Conservation (phyloP, 805 yeast species). For the Sungouiozyma intestinalis region DNA sequence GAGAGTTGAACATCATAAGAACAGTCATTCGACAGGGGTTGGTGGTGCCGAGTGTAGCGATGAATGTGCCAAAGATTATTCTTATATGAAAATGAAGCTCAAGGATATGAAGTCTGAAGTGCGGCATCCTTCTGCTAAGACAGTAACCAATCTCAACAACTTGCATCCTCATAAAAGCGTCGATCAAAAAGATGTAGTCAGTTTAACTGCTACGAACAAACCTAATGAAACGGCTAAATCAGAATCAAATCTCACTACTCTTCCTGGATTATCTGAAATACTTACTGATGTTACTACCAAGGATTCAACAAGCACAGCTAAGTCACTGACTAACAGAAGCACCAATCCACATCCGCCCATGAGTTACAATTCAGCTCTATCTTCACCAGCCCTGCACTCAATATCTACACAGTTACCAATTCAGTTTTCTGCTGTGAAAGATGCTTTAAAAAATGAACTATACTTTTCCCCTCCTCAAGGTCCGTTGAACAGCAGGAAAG, state of each 20-base stretch:
- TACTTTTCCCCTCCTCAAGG: neutral
- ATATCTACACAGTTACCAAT: neutral
- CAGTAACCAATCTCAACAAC: neutral
- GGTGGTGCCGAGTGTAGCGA: neutral
- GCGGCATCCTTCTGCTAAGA: neutral
- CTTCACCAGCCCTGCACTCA: constrained; percentile 7
- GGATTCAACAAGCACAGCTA: neutral
- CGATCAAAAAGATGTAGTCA: neutral
- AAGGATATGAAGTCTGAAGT: neutral
- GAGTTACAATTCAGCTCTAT: constrained; percentile 3
- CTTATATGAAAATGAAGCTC: neutral
- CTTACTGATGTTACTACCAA: neutral
- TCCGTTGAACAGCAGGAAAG: neutral
- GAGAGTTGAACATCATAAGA: neutral
- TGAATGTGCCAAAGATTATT: neutral
- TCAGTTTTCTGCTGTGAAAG: constrained; percentile 4
- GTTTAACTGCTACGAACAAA: neutral
- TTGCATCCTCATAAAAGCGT: neutral
- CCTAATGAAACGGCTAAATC: neutral
- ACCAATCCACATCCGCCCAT: neutral
- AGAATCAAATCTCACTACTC: neutral
- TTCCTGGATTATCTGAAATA: neutral
- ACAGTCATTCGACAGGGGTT: neutral
- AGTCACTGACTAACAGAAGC: neutral
- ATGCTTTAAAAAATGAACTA: constrained; percentile 3